Evolutionary conservation across 2,329 filamentous ascomycete species (phyloP).

Genomic region (Sporothrix phasma): DNA sequence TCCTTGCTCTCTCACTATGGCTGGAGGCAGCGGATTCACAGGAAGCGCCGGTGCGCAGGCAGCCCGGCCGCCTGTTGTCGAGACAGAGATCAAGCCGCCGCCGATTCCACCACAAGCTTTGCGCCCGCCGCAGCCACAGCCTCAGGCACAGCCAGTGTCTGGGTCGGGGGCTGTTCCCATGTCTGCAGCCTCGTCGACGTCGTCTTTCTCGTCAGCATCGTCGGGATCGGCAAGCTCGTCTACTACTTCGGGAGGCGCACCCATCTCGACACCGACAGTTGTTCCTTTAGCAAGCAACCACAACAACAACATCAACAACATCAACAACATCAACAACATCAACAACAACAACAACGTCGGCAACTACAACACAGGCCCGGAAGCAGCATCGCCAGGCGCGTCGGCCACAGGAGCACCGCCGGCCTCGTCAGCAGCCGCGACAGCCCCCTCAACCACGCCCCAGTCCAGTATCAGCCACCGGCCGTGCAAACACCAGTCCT

Average conservation of each 20-base stretch:
- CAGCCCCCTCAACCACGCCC: not conserved
- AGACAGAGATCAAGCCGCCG: slow-evolving; percentile 12
- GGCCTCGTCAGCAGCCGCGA: not conserved
- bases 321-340: not conserved
- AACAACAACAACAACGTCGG: not conserved
- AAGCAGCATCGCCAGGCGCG: too few relatives aligned
- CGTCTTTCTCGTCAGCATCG: too few relatives aligned
- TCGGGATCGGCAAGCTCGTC: not conserved
- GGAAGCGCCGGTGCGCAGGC: not conserved
- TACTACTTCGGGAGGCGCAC: not conserved
- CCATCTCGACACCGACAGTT: not conserved
- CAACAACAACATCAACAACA: not conserved
- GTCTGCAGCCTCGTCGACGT: too few relatives aligned
- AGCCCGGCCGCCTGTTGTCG: slow-evolving; percentile 7
- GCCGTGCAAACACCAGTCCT: slow-evolving; percentile 9
- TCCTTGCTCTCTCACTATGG: not conserved
- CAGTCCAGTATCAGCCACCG: not conserved
- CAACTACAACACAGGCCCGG: not conserved
- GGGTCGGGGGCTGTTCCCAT: too few relatives aligned
- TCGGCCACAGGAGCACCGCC: not conserved
- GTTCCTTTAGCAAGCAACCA: too few relatives aligned
- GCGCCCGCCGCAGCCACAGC: not conserved
- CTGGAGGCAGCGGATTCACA: not conserved
- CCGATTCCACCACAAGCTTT: slow-evolving; percentile 8
- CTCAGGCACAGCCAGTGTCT: too few relatives aligned